Evolutionary conservation across 768 basidiomycete genomes (phyloP), one percentile per base, ranked within the genome.

Genomic region (Tylopilus vinaceipallidus): DNA sequence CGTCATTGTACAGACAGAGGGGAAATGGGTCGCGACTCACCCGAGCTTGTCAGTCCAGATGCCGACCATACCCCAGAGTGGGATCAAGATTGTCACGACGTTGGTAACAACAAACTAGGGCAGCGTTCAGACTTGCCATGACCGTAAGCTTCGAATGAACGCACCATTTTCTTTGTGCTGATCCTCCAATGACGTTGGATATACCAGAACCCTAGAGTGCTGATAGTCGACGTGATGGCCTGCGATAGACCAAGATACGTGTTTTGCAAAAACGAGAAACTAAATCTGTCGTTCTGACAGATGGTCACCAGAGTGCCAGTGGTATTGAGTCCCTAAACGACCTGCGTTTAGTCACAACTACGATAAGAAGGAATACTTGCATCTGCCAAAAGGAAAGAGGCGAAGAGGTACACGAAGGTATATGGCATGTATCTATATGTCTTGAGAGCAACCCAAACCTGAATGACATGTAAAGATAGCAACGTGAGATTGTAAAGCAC

Each of bases 21-120:
- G 11, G 14, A 6, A 38, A n/a, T 0, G 11, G 14, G 42, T 14
- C 22, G 63, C 1, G 2, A 50, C 78, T 19, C 55, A 87, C 84
- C 90, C 90, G 40, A 93, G 57, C 51, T 76, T 86, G 9, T 70
- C 53, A 0, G 89, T 90, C 88, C 90, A 90, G 40, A 92, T 81
- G 2, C 91, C 89, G 36, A 91, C 74, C 86, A 88, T 86, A 13
- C 88, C 87, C 90, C 90, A 92, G 7, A 91, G 72, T 2, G 90
- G 88, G 45, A 92, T 89, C 37, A 91, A 34, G 20, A 91, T 78
- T 3, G 87, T 86, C 5, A 85, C 80, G 0, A 88, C 77, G 54
- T 88, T 91, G 3, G 88, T 91, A 0, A 87, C 78, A 14, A 83
- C 70, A 58, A 91, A 91, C 86, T 91, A 33, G 34, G 1, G 35